Conservation (phyloP, 192 early-diverging fungal species). For the Entophlyctis luteolus region DNA sequence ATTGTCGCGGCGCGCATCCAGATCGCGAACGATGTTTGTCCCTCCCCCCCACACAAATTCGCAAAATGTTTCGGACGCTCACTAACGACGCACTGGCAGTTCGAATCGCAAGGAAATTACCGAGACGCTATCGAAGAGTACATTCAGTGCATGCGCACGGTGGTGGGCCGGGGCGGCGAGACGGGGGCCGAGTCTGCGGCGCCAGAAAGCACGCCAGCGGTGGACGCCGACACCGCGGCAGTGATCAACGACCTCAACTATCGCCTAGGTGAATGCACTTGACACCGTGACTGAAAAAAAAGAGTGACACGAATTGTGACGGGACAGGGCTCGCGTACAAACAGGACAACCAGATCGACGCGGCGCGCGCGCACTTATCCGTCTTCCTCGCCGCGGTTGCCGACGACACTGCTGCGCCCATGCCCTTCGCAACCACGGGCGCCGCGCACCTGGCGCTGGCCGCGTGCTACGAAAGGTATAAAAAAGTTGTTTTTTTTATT, state of each 20-base stretch:
- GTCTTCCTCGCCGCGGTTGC: slow-evolving; percentile 32
- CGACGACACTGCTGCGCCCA: slow-evolving; percentile 27
- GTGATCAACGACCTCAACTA: slow-evolving; percentile 36
- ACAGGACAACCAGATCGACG: background rate
- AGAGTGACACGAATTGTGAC: background rate
- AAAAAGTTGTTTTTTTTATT: background rate
- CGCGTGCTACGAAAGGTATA: slow-evolving; percentile 46
- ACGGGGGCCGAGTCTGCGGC: no score
- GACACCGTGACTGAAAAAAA: background rate
- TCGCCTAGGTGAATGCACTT: slow-evolving; percentile 28
- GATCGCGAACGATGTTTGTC: slow-evolving; percentile 37
- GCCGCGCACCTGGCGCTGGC: slow-evolving; percentile 42
- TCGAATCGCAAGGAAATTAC: slow-evolving; percentile 16
- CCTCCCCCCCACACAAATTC: background rate
- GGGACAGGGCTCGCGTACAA: slow-evolving; percentile 12
- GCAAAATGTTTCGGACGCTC: background rate
- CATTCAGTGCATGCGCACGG: no score
- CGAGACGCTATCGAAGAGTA: slow-evolving; percentile 31
- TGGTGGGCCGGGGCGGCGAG: no score
- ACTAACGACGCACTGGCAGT: background rate
- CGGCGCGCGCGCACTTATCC: slow-evolving; percentile 32
- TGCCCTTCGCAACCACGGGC: slow-evolving; percentile 36
- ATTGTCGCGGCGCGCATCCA: slow-evolving; percentile 35
- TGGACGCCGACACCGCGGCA: no score
- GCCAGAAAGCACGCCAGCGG: no score